phyloP scores from a whole-genome alignment of 176 grass and related monocot species.

The Metroxylon sagu region DNA sequence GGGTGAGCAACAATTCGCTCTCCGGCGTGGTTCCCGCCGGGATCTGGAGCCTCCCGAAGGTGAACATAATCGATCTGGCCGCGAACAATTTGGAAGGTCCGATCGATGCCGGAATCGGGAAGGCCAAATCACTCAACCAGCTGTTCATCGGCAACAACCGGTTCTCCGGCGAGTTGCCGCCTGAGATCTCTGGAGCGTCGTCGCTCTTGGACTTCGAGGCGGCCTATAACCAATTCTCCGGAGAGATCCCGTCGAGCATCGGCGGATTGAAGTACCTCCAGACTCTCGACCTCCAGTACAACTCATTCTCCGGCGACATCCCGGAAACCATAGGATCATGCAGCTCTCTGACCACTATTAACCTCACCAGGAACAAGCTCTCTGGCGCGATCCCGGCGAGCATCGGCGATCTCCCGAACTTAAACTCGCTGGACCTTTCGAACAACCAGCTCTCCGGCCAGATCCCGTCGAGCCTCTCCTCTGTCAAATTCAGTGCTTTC shows the following conservation, averaged over 20 bases:
- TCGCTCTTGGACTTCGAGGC: conserved; percentile 32
- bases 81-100: conserved; percentile 49
- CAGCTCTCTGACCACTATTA: conserved; percentile 33
- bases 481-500: conserved; percentile 53
- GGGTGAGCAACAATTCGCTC: conserved; percentile 65
- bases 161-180: conserved; percentile 56
- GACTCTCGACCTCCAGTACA: conserved; percentile 28
- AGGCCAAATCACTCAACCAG: conserved; percentile 26
- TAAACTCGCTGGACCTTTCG: conserved; percentile 58
- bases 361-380: conserved; percentile 50
- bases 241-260: conserved; percentile 51
- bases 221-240: conserved; percentile 47
- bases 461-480: conserved; percentile 49
- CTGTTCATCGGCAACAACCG: conserved; percentile 32
- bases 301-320: conserved; percentile 38
- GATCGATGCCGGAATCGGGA: conserved; percentile 33
- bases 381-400: conserved; percentile 42
- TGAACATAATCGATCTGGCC: conserved; percentile 45
- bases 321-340: conserved; percentile 58
- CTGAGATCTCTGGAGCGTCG: conserved; percentile 31
- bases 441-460: conserved; percentile 45
- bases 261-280: conserved; percentile 29
- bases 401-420: conserved; percentile 34
- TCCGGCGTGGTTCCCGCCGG: conserved; percentile 61
- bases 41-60: conserved; percentile 53